phyloP scores from a whole-genome alignment of 31 red algal species.

The Asparagopsis taxiformis region DNA sequence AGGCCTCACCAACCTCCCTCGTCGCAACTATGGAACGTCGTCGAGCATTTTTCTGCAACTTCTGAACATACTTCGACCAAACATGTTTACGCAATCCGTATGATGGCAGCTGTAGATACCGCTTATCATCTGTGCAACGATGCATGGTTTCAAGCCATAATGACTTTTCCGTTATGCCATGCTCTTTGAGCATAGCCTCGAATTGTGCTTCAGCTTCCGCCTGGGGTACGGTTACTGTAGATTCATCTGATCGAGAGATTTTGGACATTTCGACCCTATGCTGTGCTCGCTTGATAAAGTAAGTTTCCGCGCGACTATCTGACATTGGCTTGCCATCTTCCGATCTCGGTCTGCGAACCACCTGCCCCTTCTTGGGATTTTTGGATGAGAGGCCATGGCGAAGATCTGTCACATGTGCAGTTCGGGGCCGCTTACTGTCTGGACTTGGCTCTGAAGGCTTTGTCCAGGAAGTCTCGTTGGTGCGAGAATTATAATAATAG shows the following conservation, averaged over 20 bases:
- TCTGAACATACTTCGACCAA: conserved; percentile 38
- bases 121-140: conserved; percentile 27
- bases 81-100: conserved; percentile 52
- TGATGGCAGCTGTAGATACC: conserved; percentile 23
- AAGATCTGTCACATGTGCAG: not conserved
- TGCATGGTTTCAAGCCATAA: conserved; percentile 64
- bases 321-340: conserved; percentile 52
- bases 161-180: conserved; percentile 22
- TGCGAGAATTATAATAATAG: conserved; percentile 67
- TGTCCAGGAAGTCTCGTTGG: conserved; percentile 78
- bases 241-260: not conserved
- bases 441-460: conserved; percentile 11
- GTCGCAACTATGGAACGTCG: conserved; percentile 2
- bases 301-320: conserved; percentile 62
- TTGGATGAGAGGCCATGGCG: not conserved
- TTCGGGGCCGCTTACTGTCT: conserved; percentile 3
- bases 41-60: conserved; percentile 7
- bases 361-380: conserved; percentile 1
- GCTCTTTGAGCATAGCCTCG: conserved; percentile 34
- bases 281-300: conserved; percentile 69
- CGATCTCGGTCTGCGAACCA: conserved; percentile 32
- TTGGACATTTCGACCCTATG: conserved; percentile 5
- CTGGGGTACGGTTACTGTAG: not conserved
- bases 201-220: conserved; percentile 5
- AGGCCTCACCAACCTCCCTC: conserved; percentile 9